Conservation (phyloP, 441 rosid species). For the Mallotus repandus region DNA sequence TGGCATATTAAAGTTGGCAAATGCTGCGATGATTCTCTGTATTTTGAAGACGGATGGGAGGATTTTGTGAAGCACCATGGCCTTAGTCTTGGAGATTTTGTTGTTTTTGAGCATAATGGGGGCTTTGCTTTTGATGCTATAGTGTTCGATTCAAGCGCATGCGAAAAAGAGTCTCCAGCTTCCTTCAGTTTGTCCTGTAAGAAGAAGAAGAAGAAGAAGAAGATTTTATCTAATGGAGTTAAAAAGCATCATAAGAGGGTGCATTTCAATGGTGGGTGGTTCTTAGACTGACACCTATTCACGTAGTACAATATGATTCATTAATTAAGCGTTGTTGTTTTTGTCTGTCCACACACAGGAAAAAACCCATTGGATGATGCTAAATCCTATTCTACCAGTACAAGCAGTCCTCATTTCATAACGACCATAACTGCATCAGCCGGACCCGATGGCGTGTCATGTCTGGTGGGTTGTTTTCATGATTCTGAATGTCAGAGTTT, state of each 20-base stretch:
- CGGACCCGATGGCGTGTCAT: neutral
- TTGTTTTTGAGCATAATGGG: constrained; percentile 7
- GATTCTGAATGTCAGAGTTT: neutral
- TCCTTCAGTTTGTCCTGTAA: neutral
- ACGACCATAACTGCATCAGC: neutral
- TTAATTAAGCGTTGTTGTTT: neutral
- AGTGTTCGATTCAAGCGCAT: constrained; percentile 1
- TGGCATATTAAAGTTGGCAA: constrained; percentile 11
- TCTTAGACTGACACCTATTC: too few relatives aligned
- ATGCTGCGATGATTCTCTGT: neutral
- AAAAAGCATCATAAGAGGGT: neutral
- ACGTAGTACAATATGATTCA: too few relatives aligned
- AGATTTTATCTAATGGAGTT: neutral
- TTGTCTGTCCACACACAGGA: neutral
- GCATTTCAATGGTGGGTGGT: neutral
- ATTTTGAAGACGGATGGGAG: constrained; percentile 6
- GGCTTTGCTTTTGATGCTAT: neutral
- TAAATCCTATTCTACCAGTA: neutral
- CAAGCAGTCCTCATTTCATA: constrained; percentile 6
- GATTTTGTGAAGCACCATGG: constrained; percentile 3
- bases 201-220: neutral
- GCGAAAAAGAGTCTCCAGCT: constrained; percentile 2
- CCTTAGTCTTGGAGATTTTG: constrained; percentile 9
- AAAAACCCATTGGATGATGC: neutral
- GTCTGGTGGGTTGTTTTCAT: neutral